Conservation (phyloP, 2,329 filamentous ascomycete genomes). For the Stagonosporopsis rhizophila region DNA sequence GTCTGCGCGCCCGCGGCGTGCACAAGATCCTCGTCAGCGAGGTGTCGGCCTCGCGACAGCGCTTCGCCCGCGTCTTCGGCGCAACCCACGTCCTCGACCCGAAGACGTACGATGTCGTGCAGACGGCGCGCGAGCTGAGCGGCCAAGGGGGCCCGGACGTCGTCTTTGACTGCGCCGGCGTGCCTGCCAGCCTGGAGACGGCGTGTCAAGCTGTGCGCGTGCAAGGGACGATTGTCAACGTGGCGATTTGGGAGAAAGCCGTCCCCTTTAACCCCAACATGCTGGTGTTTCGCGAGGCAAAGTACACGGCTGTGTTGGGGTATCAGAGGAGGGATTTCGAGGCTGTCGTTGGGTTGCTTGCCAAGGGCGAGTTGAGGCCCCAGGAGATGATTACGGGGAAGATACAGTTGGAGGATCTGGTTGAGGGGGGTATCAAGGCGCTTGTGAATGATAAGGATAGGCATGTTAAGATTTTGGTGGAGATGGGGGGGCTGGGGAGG, state of each 20-base stretch:
- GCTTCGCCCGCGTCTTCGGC: slow-evolving; percentile 62
- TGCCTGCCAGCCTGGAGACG: slow-evolving; percentile 55
- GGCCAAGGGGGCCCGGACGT: slow-evolving; percentile 62
- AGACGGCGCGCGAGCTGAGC: slow-evolving; percentile 56
- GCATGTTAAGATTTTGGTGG: slow-evolving; percentile 69
- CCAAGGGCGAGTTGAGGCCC: slow-evolving; percentile 52
- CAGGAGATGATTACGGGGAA: slow-evolving; percentile 67
- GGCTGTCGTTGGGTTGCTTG: slow-evolving; percentile 63
- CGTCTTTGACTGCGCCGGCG: slow-evolving; percentile 68
- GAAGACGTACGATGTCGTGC: slow-evolving; percentile 57
- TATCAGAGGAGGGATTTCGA: slow-evolving; percentile 63
- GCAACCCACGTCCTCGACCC: slow-evolving; percentile 64
- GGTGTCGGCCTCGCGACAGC: slow-evolving; percentile 58
- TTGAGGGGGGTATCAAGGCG: slow-evolving; percentile 64
- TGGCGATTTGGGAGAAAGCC: slow-evolving; percentile 69
- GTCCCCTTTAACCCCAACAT: slow-evolving; percentile 63
- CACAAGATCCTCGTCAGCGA: slow-evolving; percentile 66
- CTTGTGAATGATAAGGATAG: slow-evolving; percentile 67
- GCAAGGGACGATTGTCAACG: slow-evolving; percentile 66
- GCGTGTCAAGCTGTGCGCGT: slow-evolving; percentile 59
- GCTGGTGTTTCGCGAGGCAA: slow-evolving; percentile 61
- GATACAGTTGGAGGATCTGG: slow-evolving; percentile 63
- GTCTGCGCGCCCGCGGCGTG: slow-evolving; percentile 62
- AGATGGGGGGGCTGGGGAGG: slow-evolving; percentile 41
- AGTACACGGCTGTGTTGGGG: slow-evolving; percentile 58